Conservation (phyloP, 805 yeast species). For the Candida mattraensis region DNA sequence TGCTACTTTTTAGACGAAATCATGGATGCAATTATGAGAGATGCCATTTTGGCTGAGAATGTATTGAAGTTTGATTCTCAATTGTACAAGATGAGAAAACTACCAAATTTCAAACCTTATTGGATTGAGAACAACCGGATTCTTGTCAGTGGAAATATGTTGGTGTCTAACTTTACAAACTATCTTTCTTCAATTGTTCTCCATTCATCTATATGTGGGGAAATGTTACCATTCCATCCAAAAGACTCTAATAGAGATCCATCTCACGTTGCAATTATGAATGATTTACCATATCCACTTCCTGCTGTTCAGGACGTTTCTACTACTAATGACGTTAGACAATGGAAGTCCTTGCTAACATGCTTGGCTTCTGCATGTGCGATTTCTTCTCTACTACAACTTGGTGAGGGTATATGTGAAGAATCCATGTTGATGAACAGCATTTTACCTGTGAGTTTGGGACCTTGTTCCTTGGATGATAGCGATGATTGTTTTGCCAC, state of each 20-base stretch:
- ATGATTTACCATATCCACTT: conserved; percentile 24
- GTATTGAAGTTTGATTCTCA: conserved; percentile 27
- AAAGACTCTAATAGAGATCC: conserved; percentile 15
- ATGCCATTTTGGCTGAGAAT: conserved; percentile 26
- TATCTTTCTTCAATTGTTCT: conserved; percentile 28
- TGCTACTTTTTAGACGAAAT: conserved; percentile 34
- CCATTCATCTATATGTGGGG: conserved; percentile 32
- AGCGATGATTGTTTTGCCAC: conserved; percentile 17
- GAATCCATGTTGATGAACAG: conserved; percentile 15
- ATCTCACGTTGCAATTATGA: conserved; percentile 25
- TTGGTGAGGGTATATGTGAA: conserved; percentile 40
- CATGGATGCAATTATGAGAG: conserved; percentile 34
- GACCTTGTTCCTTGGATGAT: conserved; percentile 23
- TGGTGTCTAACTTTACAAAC: conserved; percentile 35
- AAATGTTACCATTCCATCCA: conserved; percentile 39
- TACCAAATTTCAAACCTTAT: conserved; percentile 18
- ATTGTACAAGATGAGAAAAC: conserved; percentile 22
- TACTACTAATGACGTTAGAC: conserved; percentile 15
- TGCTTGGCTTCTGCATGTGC: conserved; percentile 33
- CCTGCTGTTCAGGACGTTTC: conserved; percentile 23
- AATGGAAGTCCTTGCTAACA: conserved; percentile 34
- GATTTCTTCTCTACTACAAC: conserved; percentile 36
- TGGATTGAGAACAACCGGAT: conserved; percentile 23
- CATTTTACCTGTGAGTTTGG: conserved; percentile 22
- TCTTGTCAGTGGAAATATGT: conserved; percentile 35